These are phyloP conservation scores for Lentinus tigrinus DNA, from an alignment of 768 basidiomycete species.

Conservation along the genomic window DNA sequence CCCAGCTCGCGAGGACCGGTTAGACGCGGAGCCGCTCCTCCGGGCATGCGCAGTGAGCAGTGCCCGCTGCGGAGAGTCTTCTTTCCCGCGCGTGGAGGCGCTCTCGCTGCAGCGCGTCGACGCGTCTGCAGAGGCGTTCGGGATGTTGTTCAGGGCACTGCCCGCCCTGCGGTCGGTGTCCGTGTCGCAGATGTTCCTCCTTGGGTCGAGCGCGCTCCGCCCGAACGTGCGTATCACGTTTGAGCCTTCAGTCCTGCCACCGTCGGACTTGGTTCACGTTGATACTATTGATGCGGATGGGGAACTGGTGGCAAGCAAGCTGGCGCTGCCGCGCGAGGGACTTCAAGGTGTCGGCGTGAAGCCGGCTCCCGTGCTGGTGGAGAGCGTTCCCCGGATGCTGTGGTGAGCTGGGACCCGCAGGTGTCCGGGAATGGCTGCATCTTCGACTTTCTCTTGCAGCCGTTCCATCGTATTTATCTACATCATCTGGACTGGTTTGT, in stretches of 20 bases:
- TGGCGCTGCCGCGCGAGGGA: background rate
- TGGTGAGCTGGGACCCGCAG: no score
- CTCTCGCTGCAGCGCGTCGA: slow-evolving; percentile 39
- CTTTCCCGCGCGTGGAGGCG: slow-evolving; percentile 36
- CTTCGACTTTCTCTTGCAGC: no score
- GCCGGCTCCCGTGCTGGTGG: no score
- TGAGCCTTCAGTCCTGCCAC: background rate
- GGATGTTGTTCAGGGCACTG: slow-evolving; percentile 17
- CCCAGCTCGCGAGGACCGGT: slow-evolving; percentile 40
- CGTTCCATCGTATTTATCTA: no score
- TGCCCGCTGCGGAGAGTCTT: slow-evolving; percentile 14
- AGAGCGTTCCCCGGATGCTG: no score
- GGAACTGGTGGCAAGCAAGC: background rate
- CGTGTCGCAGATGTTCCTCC: slow-evolving; percentile 20
- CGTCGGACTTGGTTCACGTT: slow-evolving; percentile 7
- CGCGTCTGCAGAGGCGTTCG: slow-evolving; percentile 27
- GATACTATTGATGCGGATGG: background rate
- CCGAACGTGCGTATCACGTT: slow-evolving; percentile 6
- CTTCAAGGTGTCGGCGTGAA: no score
- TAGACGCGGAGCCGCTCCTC: slow-evolving; percentile 27
- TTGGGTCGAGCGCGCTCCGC: slow-evolving; percentile 14
- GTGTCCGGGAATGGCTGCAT: no score
- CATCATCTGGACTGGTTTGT: no score
- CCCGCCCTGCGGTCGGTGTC: slow-evolving; percentile 21
- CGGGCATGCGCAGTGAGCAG: slow-evolving; percentile 31